phyloP scores from a whole-genome alignment of 2,329 filamentous ascomycete species.

The Xylariaceae sp. region DNA sequence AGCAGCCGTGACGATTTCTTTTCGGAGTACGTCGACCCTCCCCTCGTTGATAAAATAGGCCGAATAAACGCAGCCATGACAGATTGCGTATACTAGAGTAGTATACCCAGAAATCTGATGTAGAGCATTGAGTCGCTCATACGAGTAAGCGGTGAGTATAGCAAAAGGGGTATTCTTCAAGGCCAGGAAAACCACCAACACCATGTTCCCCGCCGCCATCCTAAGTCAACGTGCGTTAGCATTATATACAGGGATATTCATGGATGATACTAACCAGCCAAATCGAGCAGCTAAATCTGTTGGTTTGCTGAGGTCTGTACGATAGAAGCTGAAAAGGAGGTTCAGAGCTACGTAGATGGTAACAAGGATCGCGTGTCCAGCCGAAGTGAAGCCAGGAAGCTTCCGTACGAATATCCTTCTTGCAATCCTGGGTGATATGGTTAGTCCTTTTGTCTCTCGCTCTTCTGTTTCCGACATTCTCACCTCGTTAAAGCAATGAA shows the following conservation, averaged over 20 bases:
- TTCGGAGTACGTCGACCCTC: constrained; percentile 29
- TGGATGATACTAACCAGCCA: constrained; percentile 31
- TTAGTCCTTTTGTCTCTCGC: constrained; percentile 6
- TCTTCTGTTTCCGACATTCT: constrained; percentile 1
- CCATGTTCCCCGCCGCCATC: constrained; percentile 50
- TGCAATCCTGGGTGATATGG: constrained; percentile 11
- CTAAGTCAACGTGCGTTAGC: constrained; percentile 36
- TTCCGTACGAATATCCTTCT: constrained; percentile 35
- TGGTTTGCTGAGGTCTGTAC: constrained; percentile 26
- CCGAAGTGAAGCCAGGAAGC: constrained; percentile 43
- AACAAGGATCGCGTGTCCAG: constrained; percentile 43
- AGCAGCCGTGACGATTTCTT: constrained; percentile 38
- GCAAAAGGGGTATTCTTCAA: constrained; percentile 53
- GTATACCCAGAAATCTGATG: constrained; percentile 51
- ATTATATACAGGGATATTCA: not conserved
- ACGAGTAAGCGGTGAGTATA: constrained; percentile 45
- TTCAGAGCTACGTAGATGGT: constrained; percentile 40
- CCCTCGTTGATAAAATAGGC: constrained; percentile 33
- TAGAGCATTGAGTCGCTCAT: constrained; percentile 50
- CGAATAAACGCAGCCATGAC: constrained; percentile 43
- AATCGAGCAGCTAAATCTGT: constrained; percentile 37
- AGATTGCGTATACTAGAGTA: constrained; percentile 39
- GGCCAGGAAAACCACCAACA: constrained; percentile 49
- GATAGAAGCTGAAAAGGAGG: constrained; percentile 38
- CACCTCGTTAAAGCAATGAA: constrained; percentile 29